Conservation (phyloP, 176 grass and related monocot genomes). For the Cenchrus fungigraminus region DNA sequence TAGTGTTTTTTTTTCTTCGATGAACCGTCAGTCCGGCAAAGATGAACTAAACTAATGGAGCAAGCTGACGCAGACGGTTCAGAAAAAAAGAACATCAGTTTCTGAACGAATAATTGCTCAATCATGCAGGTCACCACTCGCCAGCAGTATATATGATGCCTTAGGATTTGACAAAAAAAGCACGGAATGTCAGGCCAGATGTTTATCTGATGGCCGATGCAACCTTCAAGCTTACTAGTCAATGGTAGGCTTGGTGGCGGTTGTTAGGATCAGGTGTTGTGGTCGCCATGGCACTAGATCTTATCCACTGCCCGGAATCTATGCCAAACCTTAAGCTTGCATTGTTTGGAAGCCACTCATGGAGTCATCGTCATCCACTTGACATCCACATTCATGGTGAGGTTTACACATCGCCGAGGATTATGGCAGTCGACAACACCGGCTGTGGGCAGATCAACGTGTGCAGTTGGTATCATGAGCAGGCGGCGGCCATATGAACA, state of each 20-base stretch:
- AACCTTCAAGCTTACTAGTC: constrained; percentile 19
- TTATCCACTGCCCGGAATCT: constrained; percentile 46
- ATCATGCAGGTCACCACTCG: background rate
- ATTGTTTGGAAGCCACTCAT: constrained; percentile 13
- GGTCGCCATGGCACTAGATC: constrained; percentile 8
- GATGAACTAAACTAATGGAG: background rate
- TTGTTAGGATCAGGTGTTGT: background rate
- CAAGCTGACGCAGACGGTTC: constrained; percentile 2
- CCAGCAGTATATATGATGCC: background rate
- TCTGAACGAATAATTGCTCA: constrained; percentile 6
- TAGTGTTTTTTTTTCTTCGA: constrained; percentile 7
- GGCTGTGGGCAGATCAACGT: background rate
- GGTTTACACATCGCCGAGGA: background rate
- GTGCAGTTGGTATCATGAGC: background rate
- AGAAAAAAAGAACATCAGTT: background rate
- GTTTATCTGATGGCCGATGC: constrained; percentile 2
- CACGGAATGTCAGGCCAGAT: background rate
- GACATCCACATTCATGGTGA: background rate
- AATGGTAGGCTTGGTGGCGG: constrained; percentile 20
- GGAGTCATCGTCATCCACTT: background rate
- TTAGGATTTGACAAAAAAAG: background rate
- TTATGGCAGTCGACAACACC: background rate
- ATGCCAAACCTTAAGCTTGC: constrained; percentile 19
- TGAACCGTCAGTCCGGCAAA: background rate
- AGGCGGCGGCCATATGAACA: too few relatives aligned